Evolutionary conservation across 2,329 filamentous ascomycete genomes (phyloP).

Genomic region (Penicillium freii): DNA sequence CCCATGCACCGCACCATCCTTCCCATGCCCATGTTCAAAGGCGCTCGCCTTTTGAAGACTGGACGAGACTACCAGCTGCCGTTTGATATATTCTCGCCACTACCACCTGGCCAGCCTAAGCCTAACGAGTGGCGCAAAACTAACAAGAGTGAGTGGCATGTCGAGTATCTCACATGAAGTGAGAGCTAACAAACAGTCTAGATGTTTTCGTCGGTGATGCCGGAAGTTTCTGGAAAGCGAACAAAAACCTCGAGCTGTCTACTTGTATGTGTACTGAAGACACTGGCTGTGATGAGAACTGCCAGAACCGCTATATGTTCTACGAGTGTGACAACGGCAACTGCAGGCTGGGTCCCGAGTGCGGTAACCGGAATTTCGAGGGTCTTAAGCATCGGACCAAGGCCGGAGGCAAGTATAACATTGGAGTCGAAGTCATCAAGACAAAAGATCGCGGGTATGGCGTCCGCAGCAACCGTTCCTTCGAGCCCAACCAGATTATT

Average conservation of each 20-base stretch:
- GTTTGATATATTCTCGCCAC: constrained; percentile 83
- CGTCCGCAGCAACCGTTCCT: constrained; percentile 84
- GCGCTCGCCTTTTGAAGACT: constrained; percentile 66
- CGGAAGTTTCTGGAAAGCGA: constrained; percentile 75
- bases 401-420: constrained; percentile 78
- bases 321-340: constrained; percentile 94
- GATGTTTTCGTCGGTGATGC: constrained; percentile 90
- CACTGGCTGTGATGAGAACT: constrained; percentile 81
- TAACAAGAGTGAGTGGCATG: constrained; percentile 70
- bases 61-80: constrained; percentile 85
- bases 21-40: constrained; percentile 76
- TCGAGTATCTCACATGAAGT: constrained; percentile 1
- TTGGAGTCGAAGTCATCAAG: constrained; percentile 93
- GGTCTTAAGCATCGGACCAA: constrained; percentile 72
- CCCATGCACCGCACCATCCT: constrained; percentile 50
- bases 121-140: constrained; percentile 91
- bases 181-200: constrained; percentile 44
- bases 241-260: constrained; percentile 69
- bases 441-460: constrained; percentile 86
- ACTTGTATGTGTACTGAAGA: constrained; percentile 75
- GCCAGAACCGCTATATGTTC: constrained; percentile 93
- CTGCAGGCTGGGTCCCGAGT: constrained; percentile 76
- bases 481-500: constrained; percentile 88
- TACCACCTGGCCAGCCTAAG: constrained; percentile 82
- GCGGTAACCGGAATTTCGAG: constrained; percentile 85